Conservation (phyloP, 495 filamentous ascomycete genomes). For the Cryomyces minteri region DNA sequence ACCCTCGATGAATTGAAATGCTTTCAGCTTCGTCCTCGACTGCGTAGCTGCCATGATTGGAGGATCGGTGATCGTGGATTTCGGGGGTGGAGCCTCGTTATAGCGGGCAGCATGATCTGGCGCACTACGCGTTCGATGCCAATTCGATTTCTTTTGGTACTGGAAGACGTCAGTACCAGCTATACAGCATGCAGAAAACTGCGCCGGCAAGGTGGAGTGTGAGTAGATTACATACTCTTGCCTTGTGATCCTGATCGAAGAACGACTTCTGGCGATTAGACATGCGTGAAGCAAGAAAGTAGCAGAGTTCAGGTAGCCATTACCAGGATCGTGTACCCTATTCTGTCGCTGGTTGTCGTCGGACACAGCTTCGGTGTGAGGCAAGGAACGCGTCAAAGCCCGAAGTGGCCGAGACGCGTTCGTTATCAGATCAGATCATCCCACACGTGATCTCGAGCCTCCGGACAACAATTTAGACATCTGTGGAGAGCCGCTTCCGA, state of each 20-base stretch:
- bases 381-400: too few species aligned
- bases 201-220: too few species aligned
- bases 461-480: too few species aligned
- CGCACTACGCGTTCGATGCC: conserved; percentile 6
- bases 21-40: conserved; percentile 38
- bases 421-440: too few species aligned
- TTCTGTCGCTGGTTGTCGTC: too few species aligned
- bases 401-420: too few species aligned
- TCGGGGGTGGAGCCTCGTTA: conserved; percentile 5
- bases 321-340: too few species aligned
- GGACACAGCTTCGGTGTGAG: too few species aligned
- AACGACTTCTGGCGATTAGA: conserved; percentile 26
- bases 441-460: too few species aligned
- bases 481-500: too few species aligned
- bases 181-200: neutral
- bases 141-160: neutral
- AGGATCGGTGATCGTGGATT: conserved; percentile 9
- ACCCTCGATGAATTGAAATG: conserved; percentile 31
- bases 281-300: conserved; percentile 9
- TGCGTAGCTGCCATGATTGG: conserved; percentile 29
- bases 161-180: neutral
- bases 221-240: conserved; percentile 5
- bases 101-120: conserved; percentile 1
- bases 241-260: conserved; percentile 22
- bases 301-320: too few species aligned